phyloP scores from a whole-genome alignment of 1,284 basidiomycete genomes.

The Microbotryum saponariae region DNA sequence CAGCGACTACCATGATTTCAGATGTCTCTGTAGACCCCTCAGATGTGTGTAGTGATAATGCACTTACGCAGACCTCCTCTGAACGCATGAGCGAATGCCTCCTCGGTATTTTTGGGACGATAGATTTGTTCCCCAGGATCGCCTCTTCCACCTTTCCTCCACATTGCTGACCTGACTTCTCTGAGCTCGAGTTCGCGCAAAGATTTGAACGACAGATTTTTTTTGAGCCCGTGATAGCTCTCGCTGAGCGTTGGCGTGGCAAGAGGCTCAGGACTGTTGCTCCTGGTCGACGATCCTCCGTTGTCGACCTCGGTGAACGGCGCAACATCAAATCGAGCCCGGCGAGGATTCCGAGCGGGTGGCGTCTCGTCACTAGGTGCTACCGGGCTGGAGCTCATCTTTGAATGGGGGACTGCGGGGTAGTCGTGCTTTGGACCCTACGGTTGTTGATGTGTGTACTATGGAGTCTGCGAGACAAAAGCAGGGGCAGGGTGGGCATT shows the following conservation, averaged over 20 bases:
- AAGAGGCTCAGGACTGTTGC: constrained; percentile 22
- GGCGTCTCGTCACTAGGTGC: not conserved
- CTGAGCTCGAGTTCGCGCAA: constrained; percentile 42
- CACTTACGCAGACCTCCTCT: constrained; percentile 68
- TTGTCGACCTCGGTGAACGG: not conserved
- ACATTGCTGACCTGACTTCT: constrained; percentile 67
- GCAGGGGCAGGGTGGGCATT: too few relatives aligned
- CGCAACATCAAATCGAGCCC: constrained; percentile 1
- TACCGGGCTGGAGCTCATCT: too few relatives aligned
- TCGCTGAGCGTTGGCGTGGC: constrained; percentile 33
- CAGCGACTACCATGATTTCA: not conserved
- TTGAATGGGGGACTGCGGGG: too few relatives aligned
- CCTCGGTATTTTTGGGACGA: constrained; percentile 58
- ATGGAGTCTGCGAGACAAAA: too few relatives aligned
- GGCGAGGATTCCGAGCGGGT: not conserved
- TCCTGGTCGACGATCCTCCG: constrained; percentile 1
- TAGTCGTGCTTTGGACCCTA: too few relatives aligned
- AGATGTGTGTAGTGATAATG: not conserved
- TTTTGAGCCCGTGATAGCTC: constrained; percentile 18
- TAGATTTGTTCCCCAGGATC: constrained; percentile 66
- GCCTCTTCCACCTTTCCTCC: constrained; percentile 5
- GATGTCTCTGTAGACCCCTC: too few relatives aligned
- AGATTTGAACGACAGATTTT: constrained; percentile 29
- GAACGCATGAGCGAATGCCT: constrained; percentile 65
- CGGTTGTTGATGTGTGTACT: too few relatives aligned